phyloP scores from a whole-genome alignment of 2,329 filamentous ascomycete genomes.

The Colletotrichum spaethianum region DNA sequence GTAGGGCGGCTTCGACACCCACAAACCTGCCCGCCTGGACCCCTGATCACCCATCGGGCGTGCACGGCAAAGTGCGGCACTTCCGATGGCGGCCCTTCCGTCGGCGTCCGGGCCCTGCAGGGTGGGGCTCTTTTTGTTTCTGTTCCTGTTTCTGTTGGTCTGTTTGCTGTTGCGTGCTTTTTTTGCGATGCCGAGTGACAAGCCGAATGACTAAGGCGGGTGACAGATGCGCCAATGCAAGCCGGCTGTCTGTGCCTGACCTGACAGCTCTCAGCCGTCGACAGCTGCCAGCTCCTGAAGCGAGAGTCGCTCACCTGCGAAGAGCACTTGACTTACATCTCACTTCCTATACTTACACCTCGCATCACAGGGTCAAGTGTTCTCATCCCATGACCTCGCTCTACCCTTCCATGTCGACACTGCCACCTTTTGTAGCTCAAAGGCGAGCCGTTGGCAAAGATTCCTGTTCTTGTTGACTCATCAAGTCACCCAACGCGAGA shows the following conservation, averaged over 20 bases:
- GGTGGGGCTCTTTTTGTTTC: conserved; percentile 8
- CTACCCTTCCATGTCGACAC: neutral
- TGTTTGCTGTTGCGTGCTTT: conserved; percentile 16
- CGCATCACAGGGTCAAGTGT: neutral
- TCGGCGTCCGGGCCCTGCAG: conserved; percentile 25
- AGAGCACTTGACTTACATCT: conserved; percentile 14
- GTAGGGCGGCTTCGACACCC: conserved; percentile 13
- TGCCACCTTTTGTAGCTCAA: neutral
- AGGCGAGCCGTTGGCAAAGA: neutral
- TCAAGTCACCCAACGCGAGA: neutral
- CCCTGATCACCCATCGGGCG: conserved; percentile 2
- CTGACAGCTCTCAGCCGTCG: neutral
- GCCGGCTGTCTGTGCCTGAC: conserved; percentile 9
- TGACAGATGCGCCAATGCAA: neutral
- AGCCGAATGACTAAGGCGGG: neutral
- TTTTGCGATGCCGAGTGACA: neutral
- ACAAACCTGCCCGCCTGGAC: conserved; percentile 13
- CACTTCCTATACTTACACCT: neutral
- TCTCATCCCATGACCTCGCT: neutral
- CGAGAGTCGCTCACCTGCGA: neutral
- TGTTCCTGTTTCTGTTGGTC: conserved; percentile 27
- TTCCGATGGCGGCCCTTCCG: conserved; percentile 28
- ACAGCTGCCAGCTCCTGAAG: neutral
- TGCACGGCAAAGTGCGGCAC: conserved; percentile 29
- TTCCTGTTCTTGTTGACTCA: neutral